Evolutionary conservation across 371 early-diverging fungal genomes (phyloP).

Genomic region (Syncephalastrum racemosum): DNA sequence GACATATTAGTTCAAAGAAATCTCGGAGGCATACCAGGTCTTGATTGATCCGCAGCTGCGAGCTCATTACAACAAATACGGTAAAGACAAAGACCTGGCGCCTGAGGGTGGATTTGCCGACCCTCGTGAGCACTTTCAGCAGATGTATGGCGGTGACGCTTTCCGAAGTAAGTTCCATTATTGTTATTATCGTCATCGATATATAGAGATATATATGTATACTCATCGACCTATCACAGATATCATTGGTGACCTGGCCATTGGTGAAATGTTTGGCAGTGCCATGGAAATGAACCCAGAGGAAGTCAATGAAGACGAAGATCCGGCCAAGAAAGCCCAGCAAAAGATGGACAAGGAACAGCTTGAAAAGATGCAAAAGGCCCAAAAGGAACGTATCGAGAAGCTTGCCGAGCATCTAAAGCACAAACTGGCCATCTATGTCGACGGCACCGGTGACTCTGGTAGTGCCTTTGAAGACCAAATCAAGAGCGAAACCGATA

Average conservation of each 20-base stretch:
- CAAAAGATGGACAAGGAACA: conserved; percentile 54
- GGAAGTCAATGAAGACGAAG: conserved; percentile 14
- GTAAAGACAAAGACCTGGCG: conserved; percentile 68
- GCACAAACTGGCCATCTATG: conserved; percentile 76
- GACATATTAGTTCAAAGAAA: conserved; percentile 76
- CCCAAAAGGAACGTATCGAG: conserved; percentile 71
- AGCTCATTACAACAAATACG: conserved; percentile 86
- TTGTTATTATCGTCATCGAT: background rate
- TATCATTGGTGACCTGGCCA: conserved; percentile 50
- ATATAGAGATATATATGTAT: background rate
- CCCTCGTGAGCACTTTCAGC: conserved; percentile 90
- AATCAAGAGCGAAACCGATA: conserved; percentile 80
- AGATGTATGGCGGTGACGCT: conserved; percentile 94
- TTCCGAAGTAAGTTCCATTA: conserved; percentile 53
- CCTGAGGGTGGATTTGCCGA: conserved; percentile 82
- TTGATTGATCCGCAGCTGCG: conserved; percentile 90
- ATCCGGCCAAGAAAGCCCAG: conserved; percentile 13
- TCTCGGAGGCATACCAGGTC: conserved; percentile 94
- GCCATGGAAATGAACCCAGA: conserved; percentile 24
- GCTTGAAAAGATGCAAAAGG: conserved; percentile 50
- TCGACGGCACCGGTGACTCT: conserved; percentile 57
- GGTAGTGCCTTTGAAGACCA: conserved; percentile 67
- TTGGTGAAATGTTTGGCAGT: conserved; percentile 45
- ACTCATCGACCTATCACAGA: conserved; percentile 8
- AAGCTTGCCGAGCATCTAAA: conserved; percentile 75